Evolutionary conservation across 2,329 filamentous ascomycete genomes (phyloP).

Genomic region (Colletotrichum musicola): DNA sequence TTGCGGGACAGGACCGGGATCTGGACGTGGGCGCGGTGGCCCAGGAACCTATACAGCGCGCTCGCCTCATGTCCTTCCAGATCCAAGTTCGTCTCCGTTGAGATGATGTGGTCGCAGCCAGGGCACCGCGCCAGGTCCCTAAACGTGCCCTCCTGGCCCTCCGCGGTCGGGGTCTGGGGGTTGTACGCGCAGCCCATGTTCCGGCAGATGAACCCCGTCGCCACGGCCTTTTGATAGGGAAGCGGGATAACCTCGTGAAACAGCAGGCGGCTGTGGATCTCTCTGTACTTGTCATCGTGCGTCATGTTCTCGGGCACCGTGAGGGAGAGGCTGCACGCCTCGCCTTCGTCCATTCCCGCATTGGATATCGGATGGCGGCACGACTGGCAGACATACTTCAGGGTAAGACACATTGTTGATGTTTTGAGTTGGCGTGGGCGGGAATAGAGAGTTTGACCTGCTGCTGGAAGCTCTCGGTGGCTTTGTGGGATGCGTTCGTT

Average conservation of each 20-base stretch:
- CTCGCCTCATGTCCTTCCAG: not conserved
- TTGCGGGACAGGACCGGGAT: slow-evolving; percentile 34
- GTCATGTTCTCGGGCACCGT: not conserved
- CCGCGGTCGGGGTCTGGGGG: not conserved
- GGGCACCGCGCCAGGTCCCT: not conserved
- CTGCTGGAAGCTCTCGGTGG: not conserved
- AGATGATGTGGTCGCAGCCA: slow-evolving; percentile 21
- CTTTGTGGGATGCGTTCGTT: not conserved
- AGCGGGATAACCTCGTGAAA: not conserved
- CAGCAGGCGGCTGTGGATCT: not conserved
- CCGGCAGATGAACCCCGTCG: not conserved
- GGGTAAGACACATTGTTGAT: slow-evolving; percentile 12
- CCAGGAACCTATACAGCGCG: not conserved
- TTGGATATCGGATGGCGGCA: slow-evolving; percentile 12
- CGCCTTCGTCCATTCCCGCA: not conserved
- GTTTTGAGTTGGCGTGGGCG: not conserved
- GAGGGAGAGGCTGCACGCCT: slow-evolving; percentile 14
- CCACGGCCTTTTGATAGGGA: not conserved
- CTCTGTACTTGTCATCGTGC: not conserved
- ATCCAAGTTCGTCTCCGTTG: not conserved
- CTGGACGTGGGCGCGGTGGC: slow-evolving; percentile 34
- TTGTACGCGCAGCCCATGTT: slow-evolving; percentile 11
- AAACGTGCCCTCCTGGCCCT: not conserved
- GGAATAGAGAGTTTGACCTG: not conserved
- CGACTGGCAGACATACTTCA: slow-evolving; percentile 18